phyloP scores from a whole-genome alignment of 768 basidiomycete genomes.

The Suillus subluteus region DNA sequence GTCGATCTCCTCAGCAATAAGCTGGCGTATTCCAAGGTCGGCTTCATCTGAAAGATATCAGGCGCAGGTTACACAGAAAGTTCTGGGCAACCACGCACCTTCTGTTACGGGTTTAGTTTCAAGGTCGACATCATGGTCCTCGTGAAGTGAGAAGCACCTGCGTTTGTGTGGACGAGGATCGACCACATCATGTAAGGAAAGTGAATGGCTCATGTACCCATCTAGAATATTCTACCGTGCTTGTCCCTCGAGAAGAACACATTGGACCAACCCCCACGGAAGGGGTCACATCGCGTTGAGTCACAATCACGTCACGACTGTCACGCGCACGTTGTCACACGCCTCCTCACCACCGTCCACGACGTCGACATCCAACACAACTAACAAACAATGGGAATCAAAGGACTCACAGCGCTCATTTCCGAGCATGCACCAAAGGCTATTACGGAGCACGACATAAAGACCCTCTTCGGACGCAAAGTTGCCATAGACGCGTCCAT shows the following conservation, averaged over 20 bases:
- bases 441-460: conserved; percentile 91
- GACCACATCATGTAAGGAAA: conserved; percentile 21
- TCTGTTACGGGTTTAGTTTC: conserved; percentile 17
- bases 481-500: conserved; percentile 98
- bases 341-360: conserved; percentile 5
- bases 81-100: conserved; percentile 20
- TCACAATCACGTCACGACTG: conserved; percentile 13
- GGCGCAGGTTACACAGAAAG: not conserved
- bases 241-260: not conserved
- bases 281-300: conserved; percentile 7
- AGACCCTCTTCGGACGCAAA: conserved; percentile 96
- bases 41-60: conserved; percentile 18
- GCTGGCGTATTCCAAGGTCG: conserved; percentile 18
- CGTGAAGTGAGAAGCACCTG: conserved; percentile 16
- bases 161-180: conserved; percentile 13
- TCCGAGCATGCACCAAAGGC: conserved; percentile 88
- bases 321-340: conserved; percentile 12
- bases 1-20: conserved; percentile 42
- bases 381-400: conserved; percentile 76
- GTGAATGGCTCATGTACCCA: conserved; percentile 30
- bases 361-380: not conserved
- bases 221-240: conserved; percentile 8
- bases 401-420: conserved; percentile 89
- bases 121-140: conserved; percentile 18
- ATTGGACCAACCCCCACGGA: not conserved